These are phyloP conservation scores for Hippophae tibetana DNA, from an alignment of 306 rosid genomes.

Conservation along the genomic window DNA sequence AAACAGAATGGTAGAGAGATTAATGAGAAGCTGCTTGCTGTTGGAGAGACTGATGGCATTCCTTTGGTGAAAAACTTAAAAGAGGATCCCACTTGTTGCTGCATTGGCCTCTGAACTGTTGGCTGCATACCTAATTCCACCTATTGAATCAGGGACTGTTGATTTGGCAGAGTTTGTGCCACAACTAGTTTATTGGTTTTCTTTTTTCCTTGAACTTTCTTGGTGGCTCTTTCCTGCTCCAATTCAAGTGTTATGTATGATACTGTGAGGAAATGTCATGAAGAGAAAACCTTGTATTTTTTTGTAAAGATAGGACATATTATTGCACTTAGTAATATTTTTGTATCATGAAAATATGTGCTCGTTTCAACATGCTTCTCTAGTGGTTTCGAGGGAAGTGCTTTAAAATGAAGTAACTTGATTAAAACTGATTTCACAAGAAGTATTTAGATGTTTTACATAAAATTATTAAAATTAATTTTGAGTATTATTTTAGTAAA, in stretches of 20 bases:
- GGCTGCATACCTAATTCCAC: slow-evolving; percentile 88
- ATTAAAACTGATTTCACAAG: too few species aligned
- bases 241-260: not conserved
- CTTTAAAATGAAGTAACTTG: too few species aligned
- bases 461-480: too few species aligned
- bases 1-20: slow-evolving; percentile 86
- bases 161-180: slow-evolving; percentile 88
- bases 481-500: too few species aligned
- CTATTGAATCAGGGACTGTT: slow-evolving; percentile 93
- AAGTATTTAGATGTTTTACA: too few species aligned
- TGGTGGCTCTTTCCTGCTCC: slow-evolving; percentile 6
- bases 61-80: slow-evolving; percentile 79
- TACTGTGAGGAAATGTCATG: not conserved
- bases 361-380: not conserved
- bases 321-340: not conserved
- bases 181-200: slow-evolving; percentile 62
- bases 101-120: slow-evolving; percentile 73
- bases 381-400: too few species aligned
- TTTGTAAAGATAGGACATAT: slow-evolving; percentile 2
- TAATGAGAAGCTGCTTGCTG: slow-evolving; percentile 60
- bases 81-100: slow-evolving; percentile 73
- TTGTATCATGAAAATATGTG: not conserved
- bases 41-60: slow-evolving; percentile 54
- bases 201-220: slow-evolving; percentile 24
- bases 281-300: slow-evolving; percentile 3